A percentile compares a stretch with the other conserved stretches of the same genome.
Conservation (phyloP, 2,329 filamentous ascomycete species). For the Mycosphaerella arachidis region DNA sequence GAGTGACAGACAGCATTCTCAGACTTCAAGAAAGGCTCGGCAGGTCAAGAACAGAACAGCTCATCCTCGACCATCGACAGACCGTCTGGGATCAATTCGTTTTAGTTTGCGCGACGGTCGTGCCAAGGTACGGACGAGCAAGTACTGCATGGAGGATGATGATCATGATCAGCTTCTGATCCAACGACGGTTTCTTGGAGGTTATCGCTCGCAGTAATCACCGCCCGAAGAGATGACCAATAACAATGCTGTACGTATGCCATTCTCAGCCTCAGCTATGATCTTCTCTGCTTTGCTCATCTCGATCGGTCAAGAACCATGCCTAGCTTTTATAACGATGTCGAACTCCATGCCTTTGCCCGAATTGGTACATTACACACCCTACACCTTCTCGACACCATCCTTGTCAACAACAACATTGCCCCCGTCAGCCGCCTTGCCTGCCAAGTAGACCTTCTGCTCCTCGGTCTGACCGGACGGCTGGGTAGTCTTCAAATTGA, state of each 20-base stretch:
- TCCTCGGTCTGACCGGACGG: slow-evolving; percentile 25
- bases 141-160: no score
- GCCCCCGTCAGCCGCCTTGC: slow-evolving; percentile 29
- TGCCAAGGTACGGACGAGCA: no score
- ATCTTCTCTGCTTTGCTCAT: background rate
- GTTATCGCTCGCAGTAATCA: no score
- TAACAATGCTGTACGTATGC: background rate
- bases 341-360: background rate
- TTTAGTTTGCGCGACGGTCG: no score
- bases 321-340: background rate
- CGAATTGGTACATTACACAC: background rate
- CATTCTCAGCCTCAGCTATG: background rate
- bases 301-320: background rate
- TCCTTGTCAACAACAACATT: slow-evolving; percentile 31
- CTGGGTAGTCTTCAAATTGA: slow-evolving; percentile 15
- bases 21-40: no score
- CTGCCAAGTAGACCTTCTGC: slow-evolving; percentile 29
- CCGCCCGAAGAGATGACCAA: background rate
- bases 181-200: no score
- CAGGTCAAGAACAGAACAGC: no score
- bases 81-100: no score
- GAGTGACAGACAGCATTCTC: no score
- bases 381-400: slow-evolving; percentile 15
- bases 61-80: no score
- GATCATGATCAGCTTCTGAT: no score